phyloP scores from a whole-genome alignment of 2,329 filamentous ascomycete genomes.

The Sporothrix pallida region DNA sequence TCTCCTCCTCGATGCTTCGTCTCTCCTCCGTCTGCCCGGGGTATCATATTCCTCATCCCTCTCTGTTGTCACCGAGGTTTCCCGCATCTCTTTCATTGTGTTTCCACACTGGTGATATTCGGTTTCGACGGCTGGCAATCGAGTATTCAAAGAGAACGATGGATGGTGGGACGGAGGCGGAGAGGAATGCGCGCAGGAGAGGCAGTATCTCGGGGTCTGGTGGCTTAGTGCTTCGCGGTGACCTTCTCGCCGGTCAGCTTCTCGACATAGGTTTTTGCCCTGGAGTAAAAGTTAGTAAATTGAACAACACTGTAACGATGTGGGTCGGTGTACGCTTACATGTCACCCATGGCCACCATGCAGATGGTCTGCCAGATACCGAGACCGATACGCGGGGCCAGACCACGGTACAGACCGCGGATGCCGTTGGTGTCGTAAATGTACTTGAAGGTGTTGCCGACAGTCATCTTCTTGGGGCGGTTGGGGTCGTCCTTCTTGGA shows the following conservation, averaged over 20 bases:
- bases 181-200: background rate
- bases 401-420: constrained; percentile 93
- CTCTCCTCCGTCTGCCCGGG: background rate
- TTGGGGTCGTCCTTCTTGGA: constrained; percentile 98
- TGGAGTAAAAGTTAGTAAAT: constrained; percentile 43
- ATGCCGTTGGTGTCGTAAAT: constrained; percentile 90
- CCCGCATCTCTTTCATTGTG: background rate
- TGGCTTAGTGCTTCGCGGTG: constrained; percentile 68
- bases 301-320: background rate
- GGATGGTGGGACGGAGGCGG: background rate
- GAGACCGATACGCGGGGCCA: constrained; percentile 90
- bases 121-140: background rate
- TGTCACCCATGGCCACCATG: constrained; percentile 98
- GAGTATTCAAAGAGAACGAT: background rate
- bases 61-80: background rate
- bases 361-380: constrained; percentile 99
- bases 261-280: constrained; percentile 71
- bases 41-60: background rate
- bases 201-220: background rate
- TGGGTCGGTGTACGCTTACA: constrained; percentile 65
- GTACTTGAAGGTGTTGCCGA: constrained; percentile 82
- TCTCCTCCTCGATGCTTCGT: background rate
- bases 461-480: constrained; percentile 98
- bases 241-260: constrained; percentile 68
- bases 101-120: background rate